Base-by-base conservation (phyloP, 352 stramenopile species). In the Globisporangium paroecandrum region DNA sequence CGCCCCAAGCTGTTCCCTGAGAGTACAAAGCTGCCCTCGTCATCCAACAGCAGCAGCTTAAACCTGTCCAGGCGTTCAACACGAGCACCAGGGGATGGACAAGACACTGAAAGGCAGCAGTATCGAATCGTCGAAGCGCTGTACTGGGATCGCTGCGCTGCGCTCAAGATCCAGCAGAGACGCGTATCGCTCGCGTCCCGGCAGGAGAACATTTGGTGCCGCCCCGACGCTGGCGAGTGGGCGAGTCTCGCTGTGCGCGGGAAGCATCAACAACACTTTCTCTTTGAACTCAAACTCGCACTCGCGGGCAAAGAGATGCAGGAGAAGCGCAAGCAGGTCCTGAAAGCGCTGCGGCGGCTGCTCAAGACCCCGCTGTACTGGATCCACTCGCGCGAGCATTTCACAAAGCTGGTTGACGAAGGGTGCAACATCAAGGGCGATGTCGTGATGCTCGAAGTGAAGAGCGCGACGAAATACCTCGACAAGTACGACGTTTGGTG, bases 111-210 rank as follows among this genome's bases (percentile, higher is more conserved):
- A 25, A 9, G 13, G 43, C n/a, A 24, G 8, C 27, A 72, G 46
- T 78, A 71, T 61, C 75, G 84, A 10, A 32, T 87, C 0, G 76
- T 94, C 3, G 73, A 91, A 62, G 78, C 87, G 7, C 63, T 94
- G n/a, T 94, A 94, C 58, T 94, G 87, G 87, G 87, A 94, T 62
- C 83, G 85, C 27, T 94, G 87, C 63, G 83, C 84, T 6, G 87
- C 87, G 1, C 54, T 94, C 0, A 76, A 77, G 15, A 90, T 93
- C 47, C 34, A 72, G 38, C 87, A 94, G 63, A 62, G 78, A 15
- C 74, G 87, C 25, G 49, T 65, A 20, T 66, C 70, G 2, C 58
- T 89, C 27, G 78, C 84, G 1, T 83, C 85, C 58, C 69, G 83
- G 5, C 74, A 90, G 32, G 12, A 65, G 5, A 83, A 77, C 54